Evolutionary conservation across 176 grass and related monocot genomes (phyloP).

Genomic region (Otatea glauca): DNA sequence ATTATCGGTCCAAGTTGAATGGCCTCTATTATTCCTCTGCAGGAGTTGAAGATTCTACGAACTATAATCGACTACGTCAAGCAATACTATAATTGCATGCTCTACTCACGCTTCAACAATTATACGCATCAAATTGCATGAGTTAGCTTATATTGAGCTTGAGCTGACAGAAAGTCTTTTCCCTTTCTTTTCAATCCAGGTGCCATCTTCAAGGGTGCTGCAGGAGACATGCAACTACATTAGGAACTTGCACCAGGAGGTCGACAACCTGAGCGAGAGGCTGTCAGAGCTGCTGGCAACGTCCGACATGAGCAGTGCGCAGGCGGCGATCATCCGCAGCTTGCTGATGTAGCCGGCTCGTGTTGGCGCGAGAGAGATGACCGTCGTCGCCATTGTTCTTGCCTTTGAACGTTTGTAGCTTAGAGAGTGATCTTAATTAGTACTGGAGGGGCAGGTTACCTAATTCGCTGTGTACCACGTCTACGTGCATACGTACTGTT

Average conservation of each 20-base stretch:
- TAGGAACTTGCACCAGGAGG: slow-evolving; percentile 79
- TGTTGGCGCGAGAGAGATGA: background rate
- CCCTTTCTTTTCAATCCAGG: slow-evolving; percentile 39
- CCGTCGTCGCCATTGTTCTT: background rate
- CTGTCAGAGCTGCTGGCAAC: slow-evolving; percentile 81
- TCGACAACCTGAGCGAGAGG: slow-evolving; percentile 83
- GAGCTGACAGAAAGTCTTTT: background rate
- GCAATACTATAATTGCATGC: background rate
- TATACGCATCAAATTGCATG: background rate
- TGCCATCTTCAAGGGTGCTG: slow-evolving; percentile 73
- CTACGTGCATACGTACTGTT: slow-evolving; percentile 20
- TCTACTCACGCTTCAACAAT: background rate
- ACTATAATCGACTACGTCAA: slow-evolving; percentile 7
- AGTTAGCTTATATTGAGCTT: background rate
- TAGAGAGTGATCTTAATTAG: slow-evolving; percentile 50
- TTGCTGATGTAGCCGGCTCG: slow-evolving; percentile 66
- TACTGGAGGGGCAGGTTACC: slow-evolving; percentile 36
- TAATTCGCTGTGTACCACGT: slow-evolving; percentile 37
- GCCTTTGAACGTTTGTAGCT: slow-evolving; percentile 36
- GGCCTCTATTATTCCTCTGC: background rate
- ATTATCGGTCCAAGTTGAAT: slow-evolving; percentile 32
- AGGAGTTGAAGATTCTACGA: slow-evolving; percentile 9
- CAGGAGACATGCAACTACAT: slow-evolving; percentile 96
- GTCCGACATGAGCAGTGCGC: slow-evolving; percentile 71
- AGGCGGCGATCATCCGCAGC: slow-evolving; percentile 84